Evolutionary conservation across 345 rosid genomes (phyloP).

Genomic region (Microthlaspi erraticum): DNA sequence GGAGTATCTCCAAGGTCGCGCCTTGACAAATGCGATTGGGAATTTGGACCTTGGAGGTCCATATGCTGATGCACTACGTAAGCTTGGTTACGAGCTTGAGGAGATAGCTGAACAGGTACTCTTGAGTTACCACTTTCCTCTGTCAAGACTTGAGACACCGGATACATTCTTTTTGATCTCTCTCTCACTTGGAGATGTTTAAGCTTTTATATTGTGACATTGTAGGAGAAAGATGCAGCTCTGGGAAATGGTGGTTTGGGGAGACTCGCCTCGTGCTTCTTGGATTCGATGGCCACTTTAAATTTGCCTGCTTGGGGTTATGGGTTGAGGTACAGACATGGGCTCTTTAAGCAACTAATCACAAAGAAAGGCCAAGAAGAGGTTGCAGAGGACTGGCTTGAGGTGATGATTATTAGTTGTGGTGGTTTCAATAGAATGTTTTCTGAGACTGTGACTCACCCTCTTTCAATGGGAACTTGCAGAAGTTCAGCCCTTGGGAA

Average conservation of each 20-base stretch:
- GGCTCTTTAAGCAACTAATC: conserved; percentile 86
- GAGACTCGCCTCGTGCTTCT: conserved; percentile 94
- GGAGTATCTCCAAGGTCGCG: conserved; percentile 98
- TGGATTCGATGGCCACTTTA: conserved; percentile 95
- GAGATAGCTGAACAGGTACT: conserved; percentile 85
- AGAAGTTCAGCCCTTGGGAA: conserved; percentile 99
- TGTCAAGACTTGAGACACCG: background rate
- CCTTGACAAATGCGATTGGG: conserved; percentile 88
- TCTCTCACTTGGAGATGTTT: conserved; percentile 29
- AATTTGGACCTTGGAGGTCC: conserved; percentile 73
- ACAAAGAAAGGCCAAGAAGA: conserved; percentile 94
- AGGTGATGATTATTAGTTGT: conserved; percentile 52
- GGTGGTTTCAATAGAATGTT: conserved; percentile 24
- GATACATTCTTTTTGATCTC: background rate
- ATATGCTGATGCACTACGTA: conserved; percentile 78
- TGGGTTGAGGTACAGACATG: conserved; percentile 93
- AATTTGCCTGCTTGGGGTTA: conserved; percentile 99
- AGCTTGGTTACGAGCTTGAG: conserved; percentile 83
- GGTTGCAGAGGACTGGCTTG: conserved; percentile 98
- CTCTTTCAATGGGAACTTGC: conserved; percentile 49
- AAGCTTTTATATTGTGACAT: conserved; percentile 22
- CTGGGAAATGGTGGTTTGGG: conserved; percentile 99
- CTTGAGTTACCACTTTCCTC: background rate
- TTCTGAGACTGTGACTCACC: conserved; percentile 25
- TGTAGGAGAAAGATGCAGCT: conserved; percentile 97